A percentile compares a stretch with the other conserved stretches of the same genome.
Conservation (phyloP, 768 basidiomycete genomes). For the Psilocybe tampanensis region DNA sequence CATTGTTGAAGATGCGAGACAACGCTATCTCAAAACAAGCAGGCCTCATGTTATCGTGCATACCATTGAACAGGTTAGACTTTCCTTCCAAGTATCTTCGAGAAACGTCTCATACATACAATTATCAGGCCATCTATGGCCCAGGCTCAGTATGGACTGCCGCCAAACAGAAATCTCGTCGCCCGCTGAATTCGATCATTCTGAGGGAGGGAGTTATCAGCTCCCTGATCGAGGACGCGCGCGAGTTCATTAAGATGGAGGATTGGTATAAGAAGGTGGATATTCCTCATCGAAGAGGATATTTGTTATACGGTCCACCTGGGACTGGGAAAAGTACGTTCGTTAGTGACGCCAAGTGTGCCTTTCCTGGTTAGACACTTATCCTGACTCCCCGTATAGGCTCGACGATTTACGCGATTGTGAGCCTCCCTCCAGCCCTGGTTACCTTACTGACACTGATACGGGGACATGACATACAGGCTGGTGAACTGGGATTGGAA, state of each 20-base stretch:
- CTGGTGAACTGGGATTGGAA: slow-evolving; percentile 75
- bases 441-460: background rate
- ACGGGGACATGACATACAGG: background rate
- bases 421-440: slow-evolving; percentile 38
- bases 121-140: background rate
- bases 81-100: background rate
- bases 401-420: slow-evolving; percentile 57
- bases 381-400: slow-evolving; percentile 33
- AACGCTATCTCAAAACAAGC: slow-evolving; percentile 41
- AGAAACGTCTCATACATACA: background rate
- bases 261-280: slow-evolving; percentile 60
- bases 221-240: slow-evolving; percentile 49
- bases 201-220: slow-evolving; percentile 49
- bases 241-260: slow-evolving; percentile 55
- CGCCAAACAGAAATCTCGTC: slow-evolving; percentile 49
- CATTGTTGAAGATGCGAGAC: slow-evolving; percentile 43
- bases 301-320: slow-evolving; percentile 60
- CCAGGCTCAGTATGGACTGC: slow-evolving; percentile 35
- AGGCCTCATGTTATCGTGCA: slow-evolving; percentile 46
- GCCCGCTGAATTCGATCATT: slow-evolving; percentile 55
- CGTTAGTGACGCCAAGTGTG: background rate
- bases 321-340: slow-evolving; percentile 64
- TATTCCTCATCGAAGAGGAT: slow-evolving; percentile 60
- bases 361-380: background rate
- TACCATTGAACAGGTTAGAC: slow-evolving; percentile 30